Conservation (phyloP, 176 grass and related monocot genomes). For the Pontederia paniculata region DNA sequence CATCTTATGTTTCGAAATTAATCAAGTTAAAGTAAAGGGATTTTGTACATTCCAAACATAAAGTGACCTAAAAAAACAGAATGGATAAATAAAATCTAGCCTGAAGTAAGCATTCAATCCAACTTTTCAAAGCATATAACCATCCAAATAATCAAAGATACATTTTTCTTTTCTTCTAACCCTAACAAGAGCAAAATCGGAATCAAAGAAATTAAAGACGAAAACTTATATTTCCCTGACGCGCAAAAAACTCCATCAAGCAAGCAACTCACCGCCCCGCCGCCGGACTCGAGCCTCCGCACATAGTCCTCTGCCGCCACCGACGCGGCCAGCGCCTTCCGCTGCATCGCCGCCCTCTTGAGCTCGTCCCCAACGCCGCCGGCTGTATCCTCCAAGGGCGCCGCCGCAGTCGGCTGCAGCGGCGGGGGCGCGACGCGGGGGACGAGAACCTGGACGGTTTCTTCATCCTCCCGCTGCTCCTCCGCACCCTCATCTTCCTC, state of each 20-base stretch:
- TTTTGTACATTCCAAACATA: too few relatives aligned
- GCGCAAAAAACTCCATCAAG: not conserved
- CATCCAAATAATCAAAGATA: too few relatives aligned
- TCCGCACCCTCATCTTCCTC: not conserved
- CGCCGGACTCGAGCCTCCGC: slow-evolving; percentile 34
- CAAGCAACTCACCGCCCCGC: slow-evolving; percentile 33
- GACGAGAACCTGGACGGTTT: slow-evolving; percentile 56
- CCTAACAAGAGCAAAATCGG: too few relatives aligned
- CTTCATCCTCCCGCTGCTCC: not conserved
- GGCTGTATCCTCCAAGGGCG: slow-evolving; percentile 6
- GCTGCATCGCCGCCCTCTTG: slow-evolving; percentile 33
- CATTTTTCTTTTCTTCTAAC: too few relatives aligned
- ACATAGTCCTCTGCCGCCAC: slow-evolving; percentile 46
- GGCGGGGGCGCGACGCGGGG: slow-evolving; percentile 29
- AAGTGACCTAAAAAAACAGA: too few relatives aligned
- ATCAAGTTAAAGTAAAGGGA: too few relatives aligned
- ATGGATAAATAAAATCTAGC: too few relatives aligned
- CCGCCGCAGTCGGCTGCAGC: not conserved
- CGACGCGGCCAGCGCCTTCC: slow-evolving; percentile 42
- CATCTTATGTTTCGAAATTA: too few relatives aligned
- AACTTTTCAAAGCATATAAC: too few relatives aligned
- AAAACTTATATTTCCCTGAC: too few relatives aligned
- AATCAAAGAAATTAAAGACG: too few relatives aligned
- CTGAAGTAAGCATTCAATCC: too few relatives aligned
- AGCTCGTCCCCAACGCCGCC: slow-evolving; percentile 32